phyloP scores from a whole-genome alignment of 2,329 filamentous ascomycete species.

The Zasmidium angulare region DNA sequence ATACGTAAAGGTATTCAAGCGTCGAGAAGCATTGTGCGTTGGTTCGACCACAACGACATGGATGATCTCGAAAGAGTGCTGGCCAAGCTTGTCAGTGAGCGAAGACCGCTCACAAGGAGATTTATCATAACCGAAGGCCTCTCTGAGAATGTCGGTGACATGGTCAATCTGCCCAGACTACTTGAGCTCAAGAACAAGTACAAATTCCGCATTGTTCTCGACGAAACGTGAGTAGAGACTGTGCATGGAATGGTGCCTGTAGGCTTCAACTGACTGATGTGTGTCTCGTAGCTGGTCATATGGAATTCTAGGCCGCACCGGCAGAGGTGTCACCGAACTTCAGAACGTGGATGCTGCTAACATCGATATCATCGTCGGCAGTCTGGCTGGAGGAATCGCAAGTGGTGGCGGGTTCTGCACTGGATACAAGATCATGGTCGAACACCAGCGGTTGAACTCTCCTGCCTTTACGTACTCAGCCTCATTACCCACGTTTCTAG shows the following conservation, averaged over 20 bases:
- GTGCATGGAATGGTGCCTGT: background rate
- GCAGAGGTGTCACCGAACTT: conserved; percentile 87
- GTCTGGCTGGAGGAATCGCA: conserved; percentile 82
- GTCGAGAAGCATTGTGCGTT: conserved; percentile 82
- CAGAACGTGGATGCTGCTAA: conserved; percentile 91
- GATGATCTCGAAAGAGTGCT: conserved; percentile 84
- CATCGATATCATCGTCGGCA: conserved; percentile 95
- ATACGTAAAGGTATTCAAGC: conserved; percentile 93
- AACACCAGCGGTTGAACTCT: conserved; percentile 91
- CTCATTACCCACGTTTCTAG: conserved; percentile 85
- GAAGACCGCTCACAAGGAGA: conserved; percentile 82
- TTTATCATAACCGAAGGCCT: conserved; percentile 96
- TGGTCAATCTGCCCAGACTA: conserved; percentile 78
- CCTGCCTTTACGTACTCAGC: conserved; percentile 94
- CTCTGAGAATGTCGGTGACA: conserved; percentile 86
- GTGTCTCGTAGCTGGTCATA: conserved; percentile 69
- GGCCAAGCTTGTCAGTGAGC: conserved; percentile 76
- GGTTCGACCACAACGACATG: conserved; percentile 96
- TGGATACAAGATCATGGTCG: conserved; percentile 85
- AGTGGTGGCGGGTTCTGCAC: conserved; percentile 95
- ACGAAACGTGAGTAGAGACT: conserved; percentile 67
- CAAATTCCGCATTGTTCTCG: conserved; percentile 95
- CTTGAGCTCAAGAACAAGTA: conserved; percentile 93
- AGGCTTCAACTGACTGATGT: background rate
- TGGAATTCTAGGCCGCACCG: conserved; percentile 85